Conservation (phyloP, 352 stramenopile species). For the Globisporangium parvum region DNA sequence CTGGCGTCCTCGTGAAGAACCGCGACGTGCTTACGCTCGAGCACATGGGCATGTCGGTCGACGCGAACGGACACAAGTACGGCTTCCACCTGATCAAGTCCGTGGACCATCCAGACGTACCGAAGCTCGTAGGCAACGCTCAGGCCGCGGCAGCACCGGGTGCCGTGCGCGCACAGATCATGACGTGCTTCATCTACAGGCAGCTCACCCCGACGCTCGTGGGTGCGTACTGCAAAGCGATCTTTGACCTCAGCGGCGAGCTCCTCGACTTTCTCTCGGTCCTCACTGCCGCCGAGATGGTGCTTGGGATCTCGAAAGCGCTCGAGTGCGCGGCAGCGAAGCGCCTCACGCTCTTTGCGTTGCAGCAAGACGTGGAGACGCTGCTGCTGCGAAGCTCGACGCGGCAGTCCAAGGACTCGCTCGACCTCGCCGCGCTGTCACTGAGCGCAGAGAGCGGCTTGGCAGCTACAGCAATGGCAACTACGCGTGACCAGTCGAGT, state of each 20-base stretch:
- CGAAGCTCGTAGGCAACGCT: not conserved
- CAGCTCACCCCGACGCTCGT: constrained; percentile 9
- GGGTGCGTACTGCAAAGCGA: constrained; percentile 5
- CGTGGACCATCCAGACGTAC: constrained; percentile 1
- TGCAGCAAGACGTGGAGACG: not conserved
- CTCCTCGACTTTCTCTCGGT: constrained; percentile 9
- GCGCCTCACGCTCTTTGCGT: constrained; percentile 9
- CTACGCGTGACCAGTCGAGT: not conserved
- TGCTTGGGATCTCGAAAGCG: constrained; percentile 13
- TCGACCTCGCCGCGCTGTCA: not conserved
- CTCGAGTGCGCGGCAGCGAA: constrained; percentile 13
- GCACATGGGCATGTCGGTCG: constrained; percentile 26
- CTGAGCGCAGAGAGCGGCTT: not conserved
- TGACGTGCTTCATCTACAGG: constrained; percentile 11
- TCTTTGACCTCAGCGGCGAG: constrained; percentile 13
- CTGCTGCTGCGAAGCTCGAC: not conserved
- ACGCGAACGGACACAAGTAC: constrained; percentile 27
- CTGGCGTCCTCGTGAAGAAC: constrained; percentile 25
- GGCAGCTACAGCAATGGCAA: not conserved
- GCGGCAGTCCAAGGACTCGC: not conserved
- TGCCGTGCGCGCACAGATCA: constrained; percentile 9
- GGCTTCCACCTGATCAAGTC: constrained; percentile 22
- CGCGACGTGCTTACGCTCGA: constrained; percentile 46
- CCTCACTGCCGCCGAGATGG: constrained; percentile 5
- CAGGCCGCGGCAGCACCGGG: not conserved